Percentiles rank a stretch among this genome's conserved stretches.
Evolutionary conservation across 768 basidiomycete species (phyloP).

Genomic region (Naganishia kalamii): DNA sequence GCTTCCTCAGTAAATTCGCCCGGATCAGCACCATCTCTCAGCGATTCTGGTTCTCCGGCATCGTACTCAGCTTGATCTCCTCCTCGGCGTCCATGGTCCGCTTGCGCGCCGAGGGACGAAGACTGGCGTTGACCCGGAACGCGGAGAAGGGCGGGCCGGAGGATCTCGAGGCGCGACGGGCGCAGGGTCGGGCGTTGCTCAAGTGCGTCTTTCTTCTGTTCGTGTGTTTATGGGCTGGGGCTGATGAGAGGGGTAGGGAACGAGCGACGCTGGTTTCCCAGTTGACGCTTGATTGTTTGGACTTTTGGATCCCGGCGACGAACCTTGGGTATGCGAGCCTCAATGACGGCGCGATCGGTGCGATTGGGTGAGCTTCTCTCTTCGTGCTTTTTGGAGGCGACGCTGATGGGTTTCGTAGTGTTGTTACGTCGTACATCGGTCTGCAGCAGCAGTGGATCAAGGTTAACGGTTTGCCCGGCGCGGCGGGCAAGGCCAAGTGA

Average conservation of each 20-base stretch:
- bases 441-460: slow-evolving; percentile 43
- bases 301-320: slow-evolving; percentile 83
- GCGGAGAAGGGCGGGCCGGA: slow-evolving; percentile 46
- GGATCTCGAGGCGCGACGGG: slow-evolving; percentile 63
- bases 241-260: slow-evolving; percentile 43
- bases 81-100: slow-evolving; percentile 36
- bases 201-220: slow-evolving; percentile 27
- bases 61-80: slow-evolving; percentile 66
- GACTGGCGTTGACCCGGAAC: slow-evolving; percentile 29
- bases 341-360: slow-evolving; percentile 78
- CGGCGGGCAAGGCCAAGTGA: slow-evolving; percentile 5
- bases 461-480: slow-evolving; percentile 25
- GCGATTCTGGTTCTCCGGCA: slow-evolving; percentile 82
- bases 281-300: slow-evolving; percentile 74
- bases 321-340: slow-evolving; percentile 66
- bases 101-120: slow-evolving; percentile 38
- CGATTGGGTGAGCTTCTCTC: slow-evolving; percentile 62
- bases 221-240: background rate
- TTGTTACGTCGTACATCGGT: slow-evolving; percentile 41
- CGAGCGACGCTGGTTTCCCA: slow-evolving; percentile 66
- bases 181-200: slow-evolving; percentile 56
- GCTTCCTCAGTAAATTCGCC: slow-evolving; percentile 60
- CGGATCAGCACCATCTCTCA: slow-evolving; percentile 62
- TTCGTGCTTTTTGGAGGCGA: background rate
- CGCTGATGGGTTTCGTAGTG: slow-evolving; percentile 20